Percentiles rank a stretch among this genome's conserved stretches.
phyloP scores from a whole-genome alignment of 805 yeast species.

The Brettanomyces anomalus region DNA sequence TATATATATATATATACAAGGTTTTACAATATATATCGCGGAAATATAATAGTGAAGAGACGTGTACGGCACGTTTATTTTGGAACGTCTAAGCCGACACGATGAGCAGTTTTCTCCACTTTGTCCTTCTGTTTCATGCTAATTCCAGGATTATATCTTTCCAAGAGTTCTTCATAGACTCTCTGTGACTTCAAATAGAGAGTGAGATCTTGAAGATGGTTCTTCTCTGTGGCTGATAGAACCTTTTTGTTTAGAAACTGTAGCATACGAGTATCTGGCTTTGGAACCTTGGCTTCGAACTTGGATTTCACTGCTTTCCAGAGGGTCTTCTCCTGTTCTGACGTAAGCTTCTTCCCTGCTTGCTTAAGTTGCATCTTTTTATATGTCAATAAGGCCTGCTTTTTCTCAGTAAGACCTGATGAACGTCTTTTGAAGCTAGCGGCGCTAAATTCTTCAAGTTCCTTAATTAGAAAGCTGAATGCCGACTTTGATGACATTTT shows the following conservation, averaged over 20 bases:
- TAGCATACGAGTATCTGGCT: constrained; percentile 17
- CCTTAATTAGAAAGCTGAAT: constrained; percentile 27
- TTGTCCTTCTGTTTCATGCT: constrained; percentile 71
- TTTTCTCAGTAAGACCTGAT: constrained; percentile 33
- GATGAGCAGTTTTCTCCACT: constrained; percentile 69
- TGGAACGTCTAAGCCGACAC: constrained; percentile 79
- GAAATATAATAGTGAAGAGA: too few relatives aligned
- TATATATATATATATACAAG: neutral
- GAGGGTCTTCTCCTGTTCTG: constrained; percentile 26
- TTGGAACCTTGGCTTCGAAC: constrained; percentile 22
- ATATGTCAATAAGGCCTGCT: constrained; percentile 38
- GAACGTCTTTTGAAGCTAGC: constrained; percentile 30
- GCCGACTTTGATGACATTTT: constrained; percentile 17
- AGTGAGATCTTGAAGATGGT: constrained; percentile 50
- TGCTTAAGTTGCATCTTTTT: constrained; percentile 36
- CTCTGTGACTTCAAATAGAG: constrained; percentile 65
- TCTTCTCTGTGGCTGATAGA: constrained; percentile 14
- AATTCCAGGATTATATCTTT: constrained; percentile 80
- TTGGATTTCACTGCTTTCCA: constrained; percentile 25
- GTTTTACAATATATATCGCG: too few relatives aligned
- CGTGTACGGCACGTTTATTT: too few relatives aligned
- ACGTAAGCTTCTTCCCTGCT: constrained; percentile 26
- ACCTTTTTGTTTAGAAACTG: constrained; percentile 18
- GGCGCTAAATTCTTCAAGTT: constrained; percentile 30
- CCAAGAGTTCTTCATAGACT: constrained; percentile 66